Conservation (phyloP, 108 stramenopile species). For the Cylindrotheca fusiformis region DNA sequence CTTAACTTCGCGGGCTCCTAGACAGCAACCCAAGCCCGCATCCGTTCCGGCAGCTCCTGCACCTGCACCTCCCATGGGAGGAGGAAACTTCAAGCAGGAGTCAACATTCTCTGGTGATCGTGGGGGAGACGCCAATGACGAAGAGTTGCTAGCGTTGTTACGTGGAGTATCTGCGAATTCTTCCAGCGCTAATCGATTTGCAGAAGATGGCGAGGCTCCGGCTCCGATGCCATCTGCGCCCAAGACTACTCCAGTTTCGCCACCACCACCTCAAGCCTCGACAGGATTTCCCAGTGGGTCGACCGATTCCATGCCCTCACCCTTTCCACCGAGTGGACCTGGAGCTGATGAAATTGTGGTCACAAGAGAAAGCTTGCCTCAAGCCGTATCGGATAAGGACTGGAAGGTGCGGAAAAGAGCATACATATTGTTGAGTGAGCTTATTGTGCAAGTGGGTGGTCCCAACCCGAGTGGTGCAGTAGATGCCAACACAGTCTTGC, state of each 20-base stretch:
- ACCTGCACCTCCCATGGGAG: slow-evolving; percentile 4
- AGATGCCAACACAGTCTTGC: slow-evolving; percentile 29
- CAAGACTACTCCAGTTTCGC: slow-evolving; percentile 2
- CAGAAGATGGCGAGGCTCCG: not conserved
- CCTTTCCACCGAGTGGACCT: not conserved
- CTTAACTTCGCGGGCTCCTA: not conserved
- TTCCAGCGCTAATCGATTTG: slow-evolving; percentile 44
- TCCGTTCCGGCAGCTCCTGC: not conserved
- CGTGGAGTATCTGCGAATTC: slow-evolving; percentile 63
- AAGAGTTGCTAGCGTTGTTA: slow-evolving; percentile 63
- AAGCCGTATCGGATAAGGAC: slow-evolving; percentile 46
- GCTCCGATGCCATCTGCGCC: not conserved
- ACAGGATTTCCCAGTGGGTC: not conserved
- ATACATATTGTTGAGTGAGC: slow-evolving; percentile 47
- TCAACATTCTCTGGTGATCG: slow-evolving; percentile 66
- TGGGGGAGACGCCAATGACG: slow-evolving; percentile 77
- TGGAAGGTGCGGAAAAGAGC: slow-evolving; percentile 74
- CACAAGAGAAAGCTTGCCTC: slow-evolving; percentile 46
- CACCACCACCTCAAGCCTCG: not conserved
- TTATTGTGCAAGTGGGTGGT: slow-evolving; percentile 22
- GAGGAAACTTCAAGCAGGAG: slow-evolving; percentile 31
- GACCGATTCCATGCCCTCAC: not conserved
- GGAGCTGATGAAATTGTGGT: slow-evolving; percentile 39
- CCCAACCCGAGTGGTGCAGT: slow-evolving; percentile 24
- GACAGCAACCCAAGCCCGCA: not conserved